Evolutionary conservation across 2,329 filamentous ascomycete genomes (phyloP).

Genomic region (Zasmidium citrigriseum): DNA sequence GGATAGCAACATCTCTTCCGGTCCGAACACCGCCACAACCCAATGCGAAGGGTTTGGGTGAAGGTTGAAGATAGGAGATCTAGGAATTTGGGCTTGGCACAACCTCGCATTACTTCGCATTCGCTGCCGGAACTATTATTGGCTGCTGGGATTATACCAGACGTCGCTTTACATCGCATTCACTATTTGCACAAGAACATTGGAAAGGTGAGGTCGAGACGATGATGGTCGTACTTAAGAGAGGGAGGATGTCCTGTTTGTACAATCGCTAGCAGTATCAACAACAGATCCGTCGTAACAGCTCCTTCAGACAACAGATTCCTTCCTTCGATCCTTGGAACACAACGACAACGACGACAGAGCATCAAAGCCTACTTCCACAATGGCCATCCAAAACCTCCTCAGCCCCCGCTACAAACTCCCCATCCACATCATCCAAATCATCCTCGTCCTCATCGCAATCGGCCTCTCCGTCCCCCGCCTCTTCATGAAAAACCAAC

Average conservation of each 20-base stretch:
- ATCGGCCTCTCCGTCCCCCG: constrained; percentile 17
- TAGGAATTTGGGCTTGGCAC: background rate
- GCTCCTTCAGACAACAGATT: too few relatives aligned
- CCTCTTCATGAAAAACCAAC: constrained; percentile 19
- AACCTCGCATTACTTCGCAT: background rate
- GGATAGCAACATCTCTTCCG: too few relatives aligned
- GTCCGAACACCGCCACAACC: too few relatives aligned
- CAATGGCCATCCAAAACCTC: constrained; percentile 9
- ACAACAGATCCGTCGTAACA: too few relatives aligned
- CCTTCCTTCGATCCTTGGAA: too few relatives aligned
- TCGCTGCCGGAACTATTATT: background rate
- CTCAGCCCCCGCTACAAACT: constrained; percentile 17
- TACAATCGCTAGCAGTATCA: background rate
- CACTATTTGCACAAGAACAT: background rate
- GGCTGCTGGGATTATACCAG: background rate
- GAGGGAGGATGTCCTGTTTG: background rate
- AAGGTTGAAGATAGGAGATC: background rate
- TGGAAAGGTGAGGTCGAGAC: background rate
- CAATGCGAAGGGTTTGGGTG: too few relatives aligned
- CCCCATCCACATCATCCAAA: constrained; percentile 18
- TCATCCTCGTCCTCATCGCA: constrained; percentile 13
- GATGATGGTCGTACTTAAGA: background rate
- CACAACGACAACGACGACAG: background rate
- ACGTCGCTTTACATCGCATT: background rate
- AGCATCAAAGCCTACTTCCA: background rate